phyloP scores from a whole-genome alignment of 768 basidiomycete genomes.

The Paxillus rubicundulus region DNA sequence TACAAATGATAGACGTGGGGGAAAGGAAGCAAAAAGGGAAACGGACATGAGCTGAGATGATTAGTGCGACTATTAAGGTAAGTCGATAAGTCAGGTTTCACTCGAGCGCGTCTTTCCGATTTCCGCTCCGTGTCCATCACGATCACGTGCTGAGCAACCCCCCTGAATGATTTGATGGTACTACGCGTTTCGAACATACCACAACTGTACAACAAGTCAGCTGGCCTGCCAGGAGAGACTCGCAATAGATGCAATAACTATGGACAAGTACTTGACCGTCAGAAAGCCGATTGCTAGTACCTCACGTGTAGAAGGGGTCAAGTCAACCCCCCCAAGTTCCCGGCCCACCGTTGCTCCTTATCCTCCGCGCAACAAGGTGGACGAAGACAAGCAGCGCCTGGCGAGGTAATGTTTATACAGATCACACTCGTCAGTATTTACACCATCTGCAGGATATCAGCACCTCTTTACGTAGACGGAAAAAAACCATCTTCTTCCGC shows the following conservation, averaged over 20 bases:
- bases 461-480: constrained; percentile 30
- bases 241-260: constrained; percentile 8
- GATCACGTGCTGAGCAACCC: not conserved
- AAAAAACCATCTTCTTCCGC: constrained; percentile 38
- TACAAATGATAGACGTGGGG: constrained; percentile 5
- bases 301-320: not conserved
- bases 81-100: not conserved
- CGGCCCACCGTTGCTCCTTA: constrained; percentile 3
- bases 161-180: not conserved
- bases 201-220: not conserved
- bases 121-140: not conserved
- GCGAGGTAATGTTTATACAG: constrained; percentile 11
- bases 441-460: constrained; percentile 24
- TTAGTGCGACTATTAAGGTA: not conserved
- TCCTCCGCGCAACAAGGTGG: constrained; percentile 10
- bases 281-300: constrained; percentile 16
- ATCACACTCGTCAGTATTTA: not conserved
- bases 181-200: not conserved
- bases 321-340: too few species aligned
- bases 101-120: not conserved
- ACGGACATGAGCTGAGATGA: constrained; percentile 5
- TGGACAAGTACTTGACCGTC: constrained; percentile 28
- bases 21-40: constrained; percentile 4
- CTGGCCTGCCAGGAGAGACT: not conserved
- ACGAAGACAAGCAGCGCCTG: constrained; percentile 17